Percentiles rank a stretch among this genome's conserved stretches.
Conservation (phyloP, 2,329 filamentous ascomycete genomes). For the Penicillium sp. region DNA sequence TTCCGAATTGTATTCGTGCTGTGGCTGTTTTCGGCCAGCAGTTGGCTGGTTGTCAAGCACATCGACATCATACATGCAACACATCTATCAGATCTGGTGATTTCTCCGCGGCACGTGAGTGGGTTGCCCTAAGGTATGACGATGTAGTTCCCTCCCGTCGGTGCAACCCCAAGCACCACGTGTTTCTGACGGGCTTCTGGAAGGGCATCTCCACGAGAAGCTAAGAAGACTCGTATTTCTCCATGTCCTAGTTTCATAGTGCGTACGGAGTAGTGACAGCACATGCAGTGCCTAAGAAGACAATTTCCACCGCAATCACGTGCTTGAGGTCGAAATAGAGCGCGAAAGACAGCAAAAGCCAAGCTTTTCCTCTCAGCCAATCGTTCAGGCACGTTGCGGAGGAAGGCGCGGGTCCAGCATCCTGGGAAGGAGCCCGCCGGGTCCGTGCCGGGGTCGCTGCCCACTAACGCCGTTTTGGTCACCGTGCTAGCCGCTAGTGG, state of each 20-base stretch:
- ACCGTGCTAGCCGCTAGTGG: slow-evolving; percentile 9
- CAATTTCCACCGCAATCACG: too few species aligned
- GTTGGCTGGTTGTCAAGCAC: too few species aligned
- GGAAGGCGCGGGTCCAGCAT: neutral
- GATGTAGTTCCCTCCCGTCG: neutral
- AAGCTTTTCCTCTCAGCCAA: slow-evolving; percentile 19
- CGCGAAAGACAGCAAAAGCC: neutral
- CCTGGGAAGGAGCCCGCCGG: slow-evolving; percentile 14
- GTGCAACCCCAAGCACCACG: slow-evolving; percentile 3
- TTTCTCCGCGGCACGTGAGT: neutral
- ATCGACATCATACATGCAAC: too few species aligned
- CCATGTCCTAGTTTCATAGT: neutral
- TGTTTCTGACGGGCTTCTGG: neutral
- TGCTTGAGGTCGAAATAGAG: neutral
- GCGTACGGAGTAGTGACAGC: neutral
- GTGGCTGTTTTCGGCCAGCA: too few species aligned
- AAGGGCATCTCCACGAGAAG: neutral
- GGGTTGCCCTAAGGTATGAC: neutral
- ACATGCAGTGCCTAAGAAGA: too few species aligned
- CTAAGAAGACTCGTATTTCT: neutral
- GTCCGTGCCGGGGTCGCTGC: neutral
- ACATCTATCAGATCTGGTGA: neutral
- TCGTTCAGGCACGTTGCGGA: slow-evolving; percentile 22
- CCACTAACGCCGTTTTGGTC: slow-evolving; percentile 3
- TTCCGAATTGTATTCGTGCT: too few species aligned